Evolutionary conservation across 352 stramenopile genomes (phyloP).

Genomic region (Phytophthora tubulina): DNA sequence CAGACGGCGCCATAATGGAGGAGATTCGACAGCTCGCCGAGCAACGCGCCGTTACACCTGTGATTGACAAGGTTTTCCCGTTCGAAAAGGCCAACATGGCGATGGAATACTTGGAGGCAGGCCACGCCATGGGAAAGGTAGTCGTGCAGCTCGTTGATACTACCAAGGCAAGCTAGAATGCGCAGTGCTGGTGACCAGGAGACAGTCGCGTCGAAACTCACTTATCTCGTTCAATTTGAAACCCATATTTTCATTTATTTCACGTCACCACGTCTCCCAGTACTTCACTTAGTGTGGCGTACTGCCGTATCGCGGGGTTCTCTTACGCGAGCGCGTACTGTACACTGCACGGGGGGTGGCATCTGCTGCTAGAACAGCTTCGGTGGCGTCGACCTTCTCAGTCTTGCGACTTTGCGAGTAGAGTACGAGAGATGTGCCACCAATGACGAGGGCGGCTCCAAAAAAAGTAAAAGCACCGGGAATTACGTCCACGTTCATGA

Average conservation of each 20-base stretch:
- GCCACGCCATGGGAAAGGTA: slow-evolving; percentile 73
- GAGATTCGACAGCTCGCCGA: slow-evolving; percentile 65
- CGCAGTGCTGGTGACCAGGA: not conserved
- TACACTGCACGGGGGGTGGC: slow-evolving; percentile 72
- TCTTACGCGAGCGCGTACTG: slow-evolving; percentile 63
- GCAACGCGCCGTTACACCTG: slow-evolving; percentile 50
- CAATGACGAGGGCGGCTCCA: slow-evolving; percentile 78
- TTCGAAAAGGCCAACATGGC: slow-evolving; percentile 74
- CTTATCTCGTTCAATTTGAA: slow-evolving; percentile 10
- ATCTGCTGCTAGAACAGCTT: slow-evolving; percentile 68
- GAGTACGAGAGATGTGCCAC: slow-evolving; percentile 84
- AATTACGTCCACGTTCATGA: slow-evolving; percentile 76
- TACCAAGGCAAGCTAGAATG: slow-evolving; percentile 24
- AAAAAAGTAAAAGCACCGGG: slow-evolving; percentile 78
- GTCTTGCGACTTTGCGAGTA: slow-evolving; percentile 80
- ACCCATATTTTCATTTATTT: slow-evolving; percentile 26
- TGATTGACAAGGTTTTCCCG: slow-evolving; percentile 76
- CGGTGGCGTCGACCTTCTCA: slow-evolving; percentile 83
- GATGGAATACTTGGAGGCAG: slow-evolving; percentile 72
- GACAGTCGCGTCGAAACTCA: not conserved
- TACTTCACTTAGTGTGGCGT: slow-evolving; percentile 29
- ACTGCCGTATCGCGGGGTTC: slow-evolving; percentile 61
- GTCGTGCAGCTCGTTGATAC: slow-evolving; percentile 61
- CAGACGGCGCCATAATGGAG: slow-evolving; percentile 53
- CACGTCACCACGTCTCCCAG: not conserved